Percentiles rank a stretch among this genome's conserved stretches.
phyloP scores from a whole-genome alignment of 306 rosid species.

The Sicyos edulis region DNA sequence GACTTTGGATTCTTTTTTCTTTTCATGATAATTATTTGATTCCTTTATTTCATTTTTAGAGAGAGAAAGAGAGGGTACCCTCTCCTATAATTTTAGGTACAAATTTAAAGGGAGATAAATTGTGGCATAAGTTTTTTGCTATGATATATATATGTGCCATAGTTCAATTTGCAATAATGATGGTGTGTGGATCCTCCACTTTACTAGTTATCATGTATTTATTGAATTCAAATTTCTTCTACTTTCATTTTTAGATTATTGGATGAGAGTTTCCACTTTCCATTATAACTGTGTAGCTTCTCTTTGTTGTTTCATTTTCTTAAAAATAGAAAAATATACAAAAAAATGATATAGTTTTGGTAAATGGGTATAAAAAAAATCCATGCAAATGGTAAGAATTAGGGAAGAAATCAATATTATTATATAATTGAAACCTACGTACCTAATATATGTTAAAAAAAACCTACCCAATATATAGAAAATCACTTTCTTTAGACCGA shows the following conservation, averaged over 20 bases:
- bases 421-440: not conserved
- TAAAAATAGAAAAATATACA: not conserved
- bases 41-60: not conserved
- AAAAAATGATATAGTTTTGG: not conserved
- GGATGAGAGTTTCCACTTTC: not conserved
- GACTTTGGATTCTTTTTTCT: constrained; percentile 16
- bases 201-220: constrained; percentile 1
- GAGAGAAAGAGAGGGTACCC: not conserved
- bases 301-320: not conserved
- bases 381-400: not conserved
- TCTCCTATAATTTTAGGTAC: not conserved
- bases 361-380: not conserved
- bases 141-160: not conserved
- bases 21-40: not conserved
- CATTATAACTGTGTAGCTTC: not conserved
- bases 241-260: not conserved
- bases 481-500: not conserved
- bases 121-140: not conserved
- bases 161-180: not conserved
- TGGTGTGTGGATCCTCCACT: constrained; percentile 7
- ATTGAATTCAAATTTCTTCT: not conserved
- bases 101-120: not conserved
- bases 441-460: too few species aligned
- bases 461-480: not conserved
- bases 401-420: not conserved